Percentiles rank a stretch among this genome's conserved stretches.
These are phyloP conservation scores for Fraxinus baroniana DNA, from an alignment of 305 asterid species.

Conservation along the genomic window DNA sequence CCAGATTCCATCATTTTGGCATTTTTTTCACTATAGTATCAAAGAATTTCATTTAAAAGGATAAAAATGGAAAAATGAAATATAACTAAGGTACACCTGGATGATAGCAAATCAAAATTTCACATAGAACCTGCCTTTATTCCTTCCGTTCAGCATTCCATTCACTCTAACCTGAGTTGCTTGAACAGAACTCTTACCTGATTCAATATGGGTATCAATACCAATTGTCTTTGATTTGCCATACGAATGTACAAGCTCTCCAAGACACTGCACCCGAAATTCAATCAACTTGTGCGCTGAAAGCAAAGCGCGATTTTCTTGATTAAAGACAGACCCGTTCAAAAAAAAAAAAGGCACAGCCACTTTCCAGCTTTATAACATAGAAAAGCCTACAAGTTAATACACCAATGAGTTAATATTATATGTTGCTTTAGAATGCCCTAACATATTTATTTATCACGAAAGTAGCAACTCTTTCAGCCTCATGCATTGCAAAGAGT, in stretches of 20 bases:
- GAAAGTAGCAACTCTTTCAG: not conserved
- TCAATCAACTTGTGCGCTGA: not conserved
- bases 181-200: not conserved
- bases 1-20: not conserved
- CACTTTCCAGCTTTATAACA: not conserved
- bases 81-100: not conserved
- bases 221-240: not conserved
- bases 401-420: too few relatives aligned
- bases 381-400: not conserved
- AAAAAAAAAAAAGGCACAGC: not conserved
- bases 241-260: not conserved
- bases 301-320: not conserved
- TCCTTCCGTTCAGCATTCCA: not conserved
- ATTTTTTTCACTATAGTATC: not conserved
- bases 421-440: not conserved
- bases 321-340: not conserved
- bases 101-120: not conserved
- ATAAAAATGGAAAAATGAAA: not conserved
- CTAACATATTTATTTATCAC: not conserved
- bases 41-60: not conserved
- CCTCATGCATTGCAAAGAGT: not conserved
- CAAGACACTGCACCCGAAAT: not conserved
- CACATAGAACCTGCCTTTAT: not conserved
- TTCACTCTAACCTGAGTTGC: not conserved
- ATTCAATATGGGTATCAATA: not conserved